Evolutionary conservation across 805 yeast species (phyloP), one percentile per base, ranked within the genome.

Genomic region (Hanseniaspora lindneri): DNA sequence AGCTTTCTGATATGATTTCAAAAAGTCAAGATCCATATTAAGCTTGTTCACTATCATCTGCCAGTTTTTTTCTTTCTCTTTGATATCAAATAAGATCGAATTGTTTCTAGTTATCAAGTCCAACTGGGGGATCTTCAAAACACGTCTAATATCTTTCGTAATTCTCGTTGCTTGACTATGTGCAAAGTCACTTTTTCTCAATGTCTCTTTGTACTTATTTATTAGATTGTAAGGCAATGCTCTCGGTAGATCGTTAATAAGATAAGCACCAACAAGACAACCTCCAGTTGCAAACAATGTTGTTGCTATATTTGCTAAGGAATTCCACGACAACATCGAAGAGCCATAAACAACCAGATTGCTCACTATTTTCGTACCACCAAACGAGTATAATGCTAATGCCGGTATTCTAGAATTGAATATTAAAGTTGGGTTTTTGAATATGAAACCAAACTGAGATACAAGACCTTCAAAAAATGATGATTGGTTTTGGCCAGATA

Each of bases 191-290:
- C 78, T 64, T 14, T 73, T 75, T 36, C 70, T 69, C 29, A 92
- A 68, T 57, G 80, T 82, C 6, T 59, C 59, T 53, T 74, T 75
- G 54, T 89, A 74, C 62, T 83, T 85, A 41, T 72, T 69, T 0
- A 92, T 86, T 51, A 86, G 73, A 51, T 87, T 87, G 54, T 86
- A 70, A 17, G 95, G 94, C 56, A 85, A 77, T 0, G 96, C 95
- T 56, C 81, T 76, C 2, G 96, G 96, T 13, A 94, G 76, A 62
- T 92, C 97, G 51, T 72, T 69, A 17, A 86, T 66, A 50, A 87
- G 60, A 57, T 83, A 86, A 35, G 77, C 75, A 0, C 74, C 65
- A 0, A 81, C 70, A 13, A 76, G 67, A 1, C 76, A 72, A 4
- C 75, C 66, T 1, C 73, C 72, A 8, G 76, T 69, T 2, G 77